These are phyloP conservation scores for Paramecium pentaurelia DNA, from an alignment of 73 alveolate genomes.

Conservation along the genomic window DNA sequence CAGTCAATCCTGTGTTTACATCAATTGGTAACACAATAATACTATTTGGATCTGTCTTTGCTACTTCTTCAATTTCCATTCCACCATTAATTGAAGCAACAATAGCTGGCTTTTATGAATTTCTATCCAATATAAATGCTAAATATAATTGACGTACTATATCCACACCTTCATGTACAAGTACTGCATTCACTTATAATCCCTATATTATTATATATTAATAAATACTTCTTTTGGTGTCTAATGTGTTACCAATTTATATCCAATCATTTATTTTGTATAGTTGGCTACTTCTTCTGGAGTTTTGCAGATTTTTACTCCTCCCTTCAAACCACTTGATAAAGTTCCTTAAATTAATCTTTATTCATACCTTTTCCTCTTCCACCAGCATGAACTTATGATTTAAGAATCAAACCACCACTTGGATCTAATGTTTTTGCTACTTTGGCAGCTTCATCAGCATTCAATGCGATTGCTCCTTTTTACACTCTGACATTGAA, in stretches of 20 bases:
- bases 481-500: conserved; percentile 74
- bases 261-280: conserved; percentile 82
- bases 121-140: conserved; percentile 78
- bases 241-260: conserved; percentile 78
- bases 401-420: conserved; percentile 65
- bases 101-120: conserved; percentile 72
- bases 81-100: conserved; percentile 80
- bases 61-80: conserved; percentile 87
- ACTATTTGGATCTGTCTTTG: conserved; percentile 78
- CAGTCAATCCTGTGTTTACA: conserved; percentile 66
- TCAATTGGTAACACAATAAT: conserved; percentile 68
- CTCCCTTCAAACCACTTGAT: conserved; percentile 85
- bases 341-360: neutral
- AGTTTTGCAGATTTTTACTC: conserved; percentile 77
- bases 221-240: conserved; percentile 63
- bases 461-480: conserved; percentile 73
- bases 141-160: conserved; percentile 70
- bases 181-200: conserved; percentile 69
- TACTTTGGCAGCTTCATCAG: conserved; percentile 62
- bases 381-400: conserved; percentile 82
- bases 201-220: conserved; percentile 54
- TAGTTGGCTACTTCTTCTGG: conserved; percentile 73
- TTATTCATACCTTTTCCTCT: conserved; percentile 70
- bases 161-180: conserved; percentile 83
- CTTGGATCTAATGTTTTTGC: conserved; percentile 60